Evolutionary conservation across 1,139 yeast genomes (phyloP).

Genomic region (Blastobotrys ciferrii): DNA sequence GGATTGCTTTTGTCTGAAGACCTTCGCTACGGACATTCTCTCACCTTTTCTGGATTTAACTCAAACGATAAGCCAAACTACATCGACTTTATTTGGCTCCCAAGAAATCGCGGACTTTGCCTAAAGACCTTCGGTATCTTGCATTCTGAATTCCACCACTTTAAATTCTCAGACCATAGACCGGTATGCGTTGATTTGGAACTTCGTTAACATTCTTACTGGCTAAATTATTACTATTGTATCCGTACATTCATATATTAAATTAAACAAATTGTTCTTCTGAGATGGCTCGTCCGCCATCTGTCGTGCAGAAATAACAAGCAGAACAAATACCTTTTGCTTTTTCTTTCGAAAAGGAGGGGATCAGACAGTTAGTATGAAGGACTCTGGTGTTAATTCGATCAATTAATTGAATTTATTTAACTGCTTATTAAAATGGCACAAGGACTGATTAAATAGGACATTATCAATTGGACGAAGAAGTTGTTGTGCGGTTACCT

Average conservation of each 20-base stretch:
- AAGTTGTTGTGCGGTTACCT: neutral
- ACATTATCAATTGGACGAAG: neutral
- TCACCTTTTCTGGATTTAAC: constrained; percentile 53
- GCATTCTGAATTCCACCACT: constrained; percentile 46
- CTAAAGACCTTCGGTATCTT: constrained; percentile 45
- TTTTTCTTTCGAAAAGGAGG: too few relatives aligned
- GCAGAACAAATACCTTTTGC: too few relatives aligned
- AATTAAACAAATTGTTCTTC: too few relatives aligned
- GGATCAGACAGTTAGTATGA: too few relatives aligned
- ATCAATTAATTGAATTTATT: too few relatives aligned
- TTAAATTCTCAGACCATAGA: constrained; percentile 53
- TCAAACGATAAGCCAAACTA: constrained; percentile 38
- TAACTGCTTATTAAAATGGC: neutral
- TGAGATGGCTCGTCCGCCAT: too few relatives aligned
- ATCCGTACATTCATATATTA: too few relatives aligned
- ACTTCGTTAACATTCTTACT: neutral
- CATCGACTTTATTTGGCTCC: constrained; percentile 50
- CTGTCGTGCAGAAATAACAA: too few relatives aligned
- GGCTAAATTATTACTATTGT: neutral
- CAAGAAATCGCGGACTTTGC: constrained; percentile 37
- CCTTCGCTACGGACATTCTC: constrained; percentile 43
- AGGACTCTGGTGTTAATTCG: too few relatives aligned
- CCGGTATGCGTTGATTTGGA: constrained; percentile 50
- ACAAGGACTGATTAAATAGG: neutral
- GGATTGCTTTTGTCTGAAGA: constrained; percentile 21